Evolutionary conservation across 495 filamentous ascomycete species (phyloP), one percentile per base, ranked within the genome.

Genomic region (Penicillium bialowiezense): DNA sequence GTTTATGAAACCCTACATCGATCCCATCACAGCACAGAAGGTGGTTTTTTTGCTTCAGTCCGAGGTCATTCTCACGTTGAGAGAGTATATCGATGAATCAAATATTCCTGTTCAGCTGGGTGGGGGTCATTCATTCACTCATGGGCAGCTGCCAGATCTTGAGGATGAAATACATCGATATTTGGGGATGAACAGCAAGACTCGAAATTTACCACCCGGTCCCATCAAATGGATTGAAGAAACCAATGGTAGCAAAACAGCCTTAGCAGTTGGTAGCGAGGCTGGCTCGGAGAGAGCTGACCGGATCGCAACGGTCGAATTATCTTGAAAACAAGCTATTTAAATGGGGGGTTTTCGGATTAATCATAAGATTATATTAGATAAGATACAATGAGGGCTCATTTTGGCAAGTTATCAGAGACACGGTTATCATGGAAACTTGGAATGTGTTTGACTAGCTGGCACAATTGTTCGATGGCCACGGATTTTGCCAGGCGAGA

Each of bases 11-110:
- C 31, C 35, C 9, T 63, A 53, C 37, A 48, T 70, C 12, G 58
- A 68, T 26, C 60, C 62, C 2, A 21, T 48, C 14, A 68, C 67
- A 1, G 64, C 62, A 13, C 52, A 48, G 0, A 70, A 70, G 20
- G 44, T 70, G 1, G 48, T 44, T 2, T 39, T 68, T 12, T 18
- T 68, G 17, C 32, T 12, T 1, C 41, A 29, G 0, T 10, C 20
- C 1, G 59, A 64, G 21, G 58, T 59, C 10, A 56, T 54, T 7
- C 19, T 41, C 5, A 46, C 39, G 1, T 45, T 70, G 8, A 48
- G 40, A 12, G 35, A 55, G 34, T 12, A 49, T 5, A 64, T 68
- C 5, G 50, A 64, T 7, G 52, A 55, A 37, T 47, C 33, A 7
- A 51, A 62, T 33, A 62, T 68, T 8, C 67, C 67, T 1, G 26